These are phyloP conservation scores for Curvularia verruculosa DNA, from an alignment of 2,329 filamentous ascomycete species.

Conservation along the genomic window DNA sequence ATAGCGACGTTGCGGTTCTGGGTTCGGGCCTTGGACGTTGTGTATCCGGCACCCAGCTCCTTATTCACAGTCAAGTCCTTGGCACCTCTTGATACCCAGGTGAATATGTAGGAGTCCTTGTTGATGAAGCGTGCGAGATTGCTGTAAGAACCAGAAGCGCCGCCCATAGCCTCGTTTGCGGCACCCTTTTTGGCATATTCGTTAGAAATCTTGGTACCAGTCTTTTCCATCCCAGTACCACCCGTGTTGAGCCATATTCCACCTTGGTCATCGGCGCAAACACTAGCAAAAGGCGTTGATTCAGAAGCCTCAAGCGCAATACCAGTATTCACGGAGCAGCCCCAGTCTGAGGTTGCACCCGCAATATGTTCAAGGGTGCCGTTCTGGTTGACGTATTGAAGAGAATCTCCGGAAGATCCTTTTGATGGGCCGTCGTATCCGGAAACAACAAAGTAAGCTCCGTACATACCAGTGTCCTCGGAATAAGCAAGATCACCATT, in stretches of 20 bases:
- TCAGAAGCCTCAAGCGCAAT: constrained; percentile 68
- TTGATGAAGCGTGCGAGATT: constrained; percentile 61
- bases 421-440: constrained; percentile 60
- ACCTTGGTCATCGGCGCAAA: constrained; percentile 68
- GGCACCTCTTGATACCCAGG: constrained; percentile 67
- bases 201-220: constrained; percentile 66
- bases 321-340: constrained; percentile 69
- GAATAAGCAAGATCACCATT: constrained; percentile 69
- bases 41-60: constrained; percentile 66
- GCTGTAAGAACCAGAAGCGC: constrained; percentile 68
- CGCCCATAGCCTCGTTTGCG: constrained; percentile 65
- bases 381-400: constrained; percentile 57
- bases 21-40: constrained; percentile 59
- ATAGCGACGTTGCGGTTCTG: constrained; percentile 66
- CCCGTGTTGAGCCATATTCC: constrained; percentile 69
- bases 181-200: constrained; percentile 67
- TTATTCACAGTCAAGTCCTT: constrained; percentile 60
- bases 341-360: constrained; percentile 63
- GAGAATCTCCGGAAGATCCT: constrained; percentile 66
- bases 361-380: constrained; percentile 59
- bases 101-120: constrained; percentile 63
- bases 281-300: constrained; percentile 62
- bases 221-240: constrained; percentile 65
- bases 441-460: constrained; percentile 67
- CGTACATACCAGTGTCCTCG: constrained; percentile 61